Conservation (phyloP, 1,139 yeast species). For the Sugiyamaella castrensis region DNA sequence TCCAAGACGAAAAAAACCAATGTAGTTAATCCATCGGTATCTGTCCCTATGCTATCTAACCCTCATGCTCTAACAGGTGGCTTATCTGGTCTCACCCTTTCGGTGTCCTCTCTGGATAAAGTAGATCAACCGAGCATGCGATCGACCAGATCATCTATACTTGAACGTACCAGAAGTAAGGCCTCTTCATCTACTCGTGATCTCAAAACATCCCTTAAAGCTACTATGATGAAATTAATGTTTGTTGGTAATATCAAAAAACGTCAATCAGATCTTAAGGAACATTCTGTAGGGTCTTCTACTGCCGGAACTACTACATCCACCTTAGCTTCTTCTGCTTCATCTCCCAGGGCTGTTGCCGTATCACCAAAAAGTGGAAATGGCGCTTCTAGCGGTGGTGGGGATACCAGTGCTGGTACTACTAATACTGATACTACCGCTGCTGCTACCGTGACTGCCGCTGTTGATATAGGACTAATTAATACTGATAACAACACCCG, state of each 20-base stretch:
- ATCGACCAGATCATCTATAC: constrained; percentile 12
- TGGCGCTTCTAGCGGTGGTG: neutral
- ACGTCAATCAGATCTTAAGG: constrained; percentile 1
- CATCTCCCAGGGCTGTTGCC: neutral
- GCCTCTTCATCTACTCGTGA: constrained; percentile 11
- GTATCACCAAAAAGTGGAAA: constrained; percentile 1
- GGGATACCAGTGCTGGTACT: neutral
- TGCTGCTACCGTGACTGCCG: neutral
- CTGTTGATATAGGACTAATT: neutral
- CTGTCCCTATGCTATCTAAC: neutral
- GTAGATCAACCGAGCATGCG: constrained; percentile 9
- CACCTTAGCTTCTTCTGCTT: constrained; percentile 10
- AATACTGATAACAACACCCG: neutral
- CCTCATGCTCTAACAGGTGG: constrained; percentile 1
- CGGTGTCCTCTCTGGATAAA: constrained; percentile 3
- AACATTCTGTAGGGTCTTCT: constrained; percentile 7
- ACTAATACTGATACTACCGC: neutral
- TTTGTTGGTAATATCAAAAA: constrained; percentile 15
- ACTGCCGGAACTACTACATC: constrained; percentile 8
- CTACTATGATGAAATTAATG: constrained; percentile 21
- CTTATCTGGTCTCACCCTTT: constrained; percentile 2
- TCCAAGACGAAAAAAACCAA: no score
- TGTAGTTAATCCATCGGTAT: no score
- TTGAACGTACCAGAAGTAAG: constrained; percentile 3
- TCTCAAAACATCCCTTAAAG: constrained; percentile 11